Conservation (phyloP, 139 green algal species). For the Chlamydomonas sp. region DNA sequence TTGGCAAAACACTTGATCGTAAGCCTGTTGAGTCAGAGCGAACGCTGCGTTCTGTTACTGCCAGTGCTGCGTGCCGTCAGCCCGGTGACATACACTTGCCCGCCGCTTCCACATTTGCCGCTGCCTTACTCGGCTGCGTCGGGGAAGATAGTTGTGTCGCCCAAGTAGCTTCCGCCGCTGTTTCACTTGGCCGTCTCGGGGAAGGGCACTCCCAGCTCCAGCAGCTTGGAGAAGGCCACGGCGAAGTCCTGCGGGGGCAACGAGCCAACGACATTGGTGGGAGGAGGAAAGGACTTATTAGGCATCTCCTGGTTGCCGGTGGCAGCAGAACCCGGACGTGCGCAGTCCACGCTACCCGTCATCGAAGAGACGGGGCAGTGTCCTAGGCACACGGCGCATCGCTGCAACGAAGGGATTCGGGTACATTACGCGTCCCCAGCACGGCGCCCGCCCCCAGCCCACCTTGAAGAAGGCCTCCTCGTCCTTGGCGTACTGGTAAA, state of each 20-base stretch:
- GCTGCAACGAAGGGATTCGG: background rate
- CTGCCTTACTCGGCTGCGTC: too few relatives aligned
- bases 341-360: too few relatives aligned
- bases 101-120: too few relatives aligned
- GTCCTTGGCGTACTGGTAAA: slow-evolving; percentile 77
- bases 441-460: background rate
- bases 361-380: too few relatives aligned
- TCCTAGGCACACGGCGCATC: slow-evolving; percentile 33
- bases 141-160: too few relatives aligned
- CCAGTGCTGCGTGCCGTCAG: too few relatives aligned
- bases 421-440: background rate
- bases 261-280: slow-evolving; percentile 1
- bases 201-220: slow-evolving; percentile 65
- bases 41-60: too few relatives aligned
- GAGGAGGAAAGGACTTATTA: background rate
- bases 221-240: slow-evolving; percentile 66
- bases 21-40: too few relatives aligned
- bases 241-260: slow-evolving; percentile 69
- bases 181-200: slow-evolving; percentile 5
- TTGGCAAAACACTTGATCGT: too few relatives aligned
- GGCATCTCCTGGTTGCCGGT: background rate
- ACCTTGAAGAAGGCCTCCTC: slow-evolving; percentile 75
- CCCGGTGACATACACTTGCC: too few relatives aligned
- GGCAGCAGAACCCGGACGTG: too few relatives aligned
- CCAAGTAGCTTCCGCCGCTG: too few relatives aligned